A percentile compares a stretch with the other conserved stretches of the same genome.
Evolutionary conservation across 1,284 basidiomycete species (phyloP).

Genomic region (Austropuccinia psidii): DNA sequence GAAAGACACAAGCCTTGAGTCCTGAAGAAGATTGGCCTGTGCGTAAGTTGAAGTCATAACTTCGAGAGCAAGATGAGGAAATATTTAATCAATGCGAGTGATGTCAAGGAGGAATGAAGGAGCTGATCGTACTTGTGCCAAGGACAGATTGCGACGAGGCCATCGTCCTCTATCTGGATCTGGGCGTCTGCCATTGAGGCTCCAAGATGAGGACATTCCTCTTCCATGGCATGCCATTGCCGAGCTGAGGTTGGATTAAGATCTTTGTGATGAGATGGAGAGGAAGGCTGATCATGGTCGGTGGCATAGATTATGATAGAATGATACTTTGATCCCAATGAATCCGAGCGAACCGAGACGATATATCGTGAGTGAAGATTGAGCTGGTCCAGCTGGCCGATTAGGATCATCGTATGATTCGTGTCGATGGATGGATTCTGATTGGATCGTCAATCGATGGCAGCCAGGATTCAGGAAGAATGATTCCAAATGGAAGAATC

Average conservation of each 20-base stretch:
- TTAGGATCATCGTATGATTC: slow-evolving; percentile 22
- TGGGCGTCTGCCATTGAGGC: slow-evolving; percentile 45
- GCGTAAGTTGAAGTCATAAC: slow-evolving; percentile 46
- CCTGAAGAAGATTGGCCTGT: slow-evolving; percentile 46
- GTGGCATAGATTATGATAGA: slow-evolving; percentile 27
- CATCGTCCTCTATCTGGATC: slow-evolving; percentile 41
- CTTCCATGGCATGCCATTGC: slow-evolving; percentile 43
- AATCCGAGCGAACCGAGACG: slow-evolving; percentile 16
- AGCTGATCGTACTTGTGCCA: slow-evolving; percentile 43
- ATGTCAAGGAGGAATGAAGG: background rate
- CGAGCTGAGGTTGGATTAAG: background rate
- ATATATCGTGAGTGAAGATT: slow-evolving; percentile 12
- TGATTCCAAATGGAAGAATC: too few relatives aligned
- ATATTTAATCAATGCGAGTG: background rate
- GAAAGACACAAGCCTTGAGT: slow-evolving; percentile 45
- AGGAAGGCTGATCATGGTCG: background rate
- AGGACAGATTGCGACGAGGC: slow-evolving; percentile 42
- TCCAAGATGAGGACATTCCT: slow-evolving; percentile 46
- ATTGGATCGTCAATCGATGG: too few relatives aligned
- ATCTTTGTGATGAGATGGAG: background rate
- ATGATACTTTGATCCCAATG: slow-evolving; percentile 28
- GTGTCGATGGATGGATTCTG: too few relatives aligned
- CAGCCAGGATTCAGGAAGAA: too few relatives aligned
- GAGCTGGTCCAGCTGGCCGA: slow-evolving; percentile 11
- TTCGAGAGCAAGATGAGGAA: slow-evolving; percentile 39